These are phyloP conservation scores for Alternaria viburni DNA, from an alignment of 2,329 filamentous ascomycete species.

Conservation along the genomic window DNA sequence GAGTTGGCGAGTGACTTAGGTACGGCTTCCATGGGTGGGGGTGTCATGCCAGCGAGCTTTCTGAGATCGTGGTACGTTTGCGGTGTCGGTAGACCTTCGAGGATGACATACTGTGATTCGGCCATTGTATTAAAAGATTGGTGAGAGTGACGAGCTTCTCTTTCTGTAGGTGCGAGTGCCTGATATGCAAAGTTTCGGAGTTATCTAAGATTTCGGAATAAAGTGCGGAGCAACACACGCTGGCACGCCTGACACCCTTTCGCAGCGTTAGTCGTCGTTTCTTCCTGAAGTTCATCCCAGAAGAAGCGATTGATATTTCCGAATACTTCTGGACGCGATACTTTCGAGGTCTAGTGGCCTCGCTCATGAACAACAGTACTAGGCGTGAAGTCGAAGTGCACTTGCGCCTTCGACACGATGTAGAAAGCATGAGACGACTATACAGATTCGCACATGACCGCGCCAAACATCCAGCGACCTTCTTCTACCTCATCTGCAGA, in stretches of 20 bases:
- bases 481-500: background rate
- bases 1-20: slow-evolving; percentile 36
- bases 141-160: background rate
- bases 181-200: background rate
- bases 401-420: background rate
- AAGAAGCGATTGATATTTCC: background rate
- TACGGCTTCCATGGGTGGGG: slow-evolving; percentile 35
- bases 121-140: background rate
- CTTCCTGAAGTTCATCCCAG: rapidly evolving
- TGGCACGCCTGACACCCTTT: background rate
- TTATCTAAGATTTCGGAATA: background rate
- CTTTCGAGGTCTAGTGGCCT: background rate
- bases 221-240: background rate
- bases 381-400: background rate
- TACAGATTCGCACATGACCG: background rate
- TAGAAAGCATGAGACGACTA: background rate
- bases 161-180: background rate
- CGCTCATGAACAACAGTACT: background rate
- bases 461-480: background rate
- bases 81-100: slow-evolving; percentile 35
- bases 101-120: slow-evolving; percentile 29
- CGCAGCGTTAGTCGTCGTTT: background rate
- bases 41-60: slow-evolving; percentile 37
- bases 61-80: slow-evolving; percentile 42
- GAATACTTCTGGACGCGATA: background rate